These are phyloP conservation scores for Dalbergia oliveri DNA, from an alignment of 306 rosid species.

Conservation along the genomic window DNA sequence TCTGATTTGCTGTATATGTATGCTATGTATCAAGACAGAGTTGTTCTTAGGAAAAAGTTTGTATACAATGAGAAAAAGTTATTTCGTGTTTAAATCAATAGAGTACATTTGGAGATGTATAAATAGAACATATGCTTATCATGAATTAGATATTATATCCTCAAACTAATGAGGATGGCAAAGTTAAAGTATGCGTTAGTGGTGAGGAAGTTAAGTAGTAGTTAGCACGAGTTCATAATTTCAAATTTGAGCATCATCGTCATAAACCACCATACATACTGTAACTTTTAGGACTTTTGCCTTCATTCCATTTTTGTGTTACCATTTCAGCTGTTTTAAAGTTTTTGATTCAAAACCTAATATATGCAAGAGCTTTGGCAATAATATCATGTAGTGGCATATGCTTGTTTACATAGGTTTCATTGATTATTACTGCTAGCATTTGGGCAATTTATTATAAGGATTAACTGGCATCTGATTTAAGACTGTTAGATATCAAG, in stretches of 20 bases:
- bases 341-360: conserved; percentile 21
- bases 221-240: too few species aligned
- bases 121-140: too few species aligned
- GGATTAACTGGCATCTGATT: conserved; percentile 33
- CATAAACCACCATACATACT: too few species aligned
- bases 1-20: neutral
- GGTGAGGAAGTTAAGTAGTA: too few species aligned
- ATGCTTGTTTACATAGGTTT: conserved; percentile 11
- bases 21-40: too few species aligned
- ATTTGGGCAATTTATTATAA: conserved; percentile 42
- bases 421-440: conserved; percentile 9
- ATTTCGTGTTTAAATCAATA: too few species aligned
- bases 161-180: neutral
- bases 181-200: too few species aligned
- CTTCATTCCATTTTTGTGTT: conserved; percentile 10
- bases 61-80: too few species aligned
- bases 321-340: neutral
- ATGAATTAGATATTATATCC: neutral
- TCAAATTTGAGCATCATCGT: too few species aligned
- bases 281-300: neutral
- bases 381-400: neutral
- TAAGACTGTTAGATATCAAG: conserved; percentile 20
- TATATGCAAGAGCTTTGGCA: conserved; percentile 36
- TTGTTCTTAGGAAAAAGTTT: too few species aligned
- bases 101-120: too few species aligned